Percentiles rank a stretch among this genome's conserved stretches.
Evolutionary conservation across 768 basidiomycete species (phyloP).

Genomic region (Agaricus bisporus): DNA sequence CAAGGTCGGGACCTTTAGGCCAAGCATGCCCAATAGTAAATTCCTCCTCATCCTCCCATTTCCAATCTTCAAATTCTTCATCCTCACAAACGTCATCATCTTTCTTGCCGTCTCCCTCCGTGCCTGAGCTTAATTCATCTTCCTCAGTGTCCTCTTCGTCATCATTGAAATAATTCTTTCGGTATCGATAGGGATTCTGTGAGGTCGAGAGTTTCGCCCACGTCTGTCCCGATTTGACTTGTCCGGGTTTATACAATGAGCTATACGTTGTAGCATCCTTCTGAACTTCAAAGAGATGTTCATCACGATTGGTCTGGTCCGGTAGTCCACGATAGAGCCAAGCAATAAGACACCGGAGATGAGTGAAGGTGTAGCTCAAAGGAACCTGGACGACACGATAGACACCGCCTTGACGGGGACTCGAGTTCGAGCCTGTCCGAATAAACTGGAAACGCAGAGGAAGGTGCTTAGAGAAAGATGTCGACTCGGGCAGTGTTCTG

Average conservation of each 20-base stretch:
- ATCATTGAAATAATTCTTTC: constrained; percentile 24
- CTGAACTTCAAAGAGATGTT: constrained; percentile 60
- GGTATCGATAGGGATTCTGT: constrained; percentile 46
- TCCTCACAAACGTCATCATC: constrained; percentile 19
- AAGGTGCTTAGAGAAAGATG: constrained; percentile 54
- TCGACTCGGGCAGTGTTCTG: constrained; percentile 33
- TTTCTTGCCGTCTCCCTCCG: constrained; percentile 23
- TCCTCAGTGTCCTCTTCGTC: constrained; percentile 23
- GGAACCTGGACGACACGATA: constrained; percentile 68
- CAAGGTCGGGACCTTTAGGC: constrained; percentile 37
- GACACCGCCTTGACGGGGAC: constrained; percentile 39
- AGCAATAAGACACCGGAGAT: constrained; percentile 54
- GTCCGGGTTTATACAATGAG: constrained; percentile 37
- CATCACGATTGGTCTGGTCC: constrained; percentile 22
- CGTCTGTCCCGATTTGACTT: constrained; percentile 45
- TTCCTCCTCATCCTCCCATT: constrained; percentile 69
- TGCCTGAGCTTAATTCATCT: constrained; percentile 30
- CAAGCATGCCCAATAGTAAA: constrained; percentile 54
- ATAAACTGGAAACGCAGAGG: constrained; percentile 60
- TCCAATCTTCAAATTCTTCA: constrained; percentile 42
- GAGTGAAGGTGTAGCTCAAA: constrained; percentile 61
- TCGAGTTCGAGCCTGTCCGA: constrained; percentile 19
- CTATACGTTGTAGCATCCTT: constrained; percentile 37
- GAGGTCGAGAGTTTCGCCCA: constrained; percentile 46
- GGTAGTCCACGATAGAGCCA: constrained; percentile 46